Evolutionary conservation across 345 rosid species (phyloP).

Genomic region (Arabis hirsuta): DNA sequence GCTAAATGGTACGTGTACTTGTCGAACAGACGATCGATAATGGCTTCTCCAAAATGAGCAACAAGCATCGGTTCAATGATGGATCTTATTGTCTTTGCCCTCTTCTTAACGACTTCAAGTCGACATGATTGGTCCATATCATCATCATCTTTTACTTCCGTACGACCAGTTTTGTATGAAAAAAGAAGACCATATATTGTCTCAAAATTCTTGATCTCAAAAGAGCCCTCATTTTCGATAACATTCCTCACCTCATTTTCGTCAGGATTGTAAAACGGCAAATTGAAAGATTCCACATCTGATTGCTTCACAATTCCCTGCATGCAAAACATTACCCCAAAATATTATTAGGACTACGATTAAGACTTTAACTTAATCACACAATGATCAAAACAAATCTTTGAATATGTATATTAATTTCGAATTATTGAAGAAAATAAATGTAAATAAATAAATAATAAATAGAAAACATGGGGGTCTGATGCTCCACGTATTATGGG

Average conservation of each 20-base stretch:
- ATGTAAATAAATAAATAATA: no score
- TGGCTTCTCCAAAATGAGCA: conserved; percentile 6
- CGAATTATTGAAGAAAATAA: no score
- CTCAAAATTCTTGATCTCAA: conserved; percentile 24
- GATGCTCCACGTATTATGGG: no score
- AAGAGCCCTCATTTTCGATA: conserved; percentile 41
- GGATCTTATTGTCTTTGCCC: background rate
- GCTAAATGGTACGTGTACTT: background rate
- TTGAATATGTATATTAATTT: background rate
- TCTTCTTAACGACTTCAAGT: background rate
- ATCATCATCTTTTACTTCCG: conserved; percentile 11
- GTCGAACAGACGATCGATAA: background rate
- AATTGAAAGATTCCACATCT: conserved; percentile 43
- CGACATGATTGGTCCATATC: background rate
- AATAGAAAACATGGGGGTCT: no score
- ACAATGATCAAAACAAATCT: no score
- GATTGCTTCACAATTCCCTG: conserved; percentile 45
- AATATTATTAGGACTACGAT: background rate
- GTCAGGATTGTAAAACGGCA: conserved; percentile 36
- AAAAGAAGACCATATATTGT: conserved; percentile 12
- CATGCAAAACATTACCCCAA: background rate
- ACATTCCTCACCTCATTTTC: conserved; percentile 28
- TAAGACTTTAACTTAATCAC: background rate
- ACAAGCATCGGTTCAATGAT: conserved; percentile 13
- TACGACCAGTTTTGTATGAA: conserved; percentile 16